These are phyloP conservation scores for Termitomyces titanicus DNA, from an alignment of 768 basidiomycete genomes.

Conservation along the genomic window DNA sequence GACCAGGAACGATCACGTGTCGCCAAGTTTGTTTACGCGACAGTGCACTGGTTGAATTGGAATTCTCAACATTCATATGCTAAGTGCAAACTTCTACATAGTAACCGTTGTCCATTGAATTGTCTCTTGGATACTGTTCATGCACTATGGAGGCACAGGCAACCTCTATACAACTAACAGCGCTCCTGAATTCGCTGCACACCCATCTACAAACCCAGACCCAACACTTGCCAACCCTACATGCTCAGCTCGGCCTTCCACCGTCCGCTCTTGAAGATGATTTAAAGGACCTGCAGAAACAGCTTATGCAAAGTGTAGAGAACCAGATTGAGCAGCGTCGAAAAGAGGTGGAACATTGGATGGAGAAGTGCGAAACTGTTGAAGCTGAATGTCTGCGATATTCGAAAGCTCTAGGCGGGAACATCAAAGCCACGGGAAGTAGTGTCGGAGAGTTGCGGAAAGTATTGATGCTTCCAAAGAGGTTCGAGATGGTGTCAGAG, in stretches of 20 bases:
- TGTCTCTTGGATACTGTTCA: not conserved
- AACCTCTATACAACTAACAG: constrained; percentile 43
- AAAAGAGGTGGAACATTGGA: constrained; percentile 78
- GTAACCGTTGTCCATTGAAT: not conserved
- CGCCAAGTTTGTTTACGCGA: constrained; percentile 11
- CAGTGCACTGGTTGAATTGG: constrained; percentile 1
- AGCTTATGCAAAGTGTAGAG: constrained; percentile 75
- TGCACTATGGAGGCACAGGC: constrained; percentile 23
- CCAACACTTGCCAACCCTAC: constrained; percentile 75
- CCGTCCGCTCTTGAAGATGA: constrained; percentile 79
- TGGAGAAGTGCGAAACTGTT: constrained; percentile 54
- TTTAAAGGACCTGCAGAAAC: constrained; percentile 64
- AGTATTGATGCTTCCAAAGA: constrained; percentile 66
- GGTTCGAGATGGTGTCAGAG: constrained; percentile 64
- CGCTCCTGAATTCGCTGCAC: constrained; percentile 74
- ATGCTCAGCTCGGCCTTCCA: constrained; percentile 82
- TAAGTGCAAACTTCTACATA: not conserved
- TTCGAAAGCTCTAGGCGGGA: constrained; percentile 65
- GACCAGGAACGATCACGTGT: constrained; percentile 13
- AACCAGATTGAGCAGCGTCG: constrained; percentile 62
- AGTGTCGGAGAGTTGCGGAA: constrained; percentile 69
- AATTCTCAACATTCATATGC: not conserved
- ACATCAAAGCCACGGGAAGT: constrained; percentile 61
- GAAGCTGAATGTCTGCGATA: constrained; percentile 68
- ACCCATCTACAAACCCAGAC: constrained; percentile 79